Conservation (phyloP, 2,329 filamentous ascomycete genomes). For the Trichoderma sp. region DNA sequence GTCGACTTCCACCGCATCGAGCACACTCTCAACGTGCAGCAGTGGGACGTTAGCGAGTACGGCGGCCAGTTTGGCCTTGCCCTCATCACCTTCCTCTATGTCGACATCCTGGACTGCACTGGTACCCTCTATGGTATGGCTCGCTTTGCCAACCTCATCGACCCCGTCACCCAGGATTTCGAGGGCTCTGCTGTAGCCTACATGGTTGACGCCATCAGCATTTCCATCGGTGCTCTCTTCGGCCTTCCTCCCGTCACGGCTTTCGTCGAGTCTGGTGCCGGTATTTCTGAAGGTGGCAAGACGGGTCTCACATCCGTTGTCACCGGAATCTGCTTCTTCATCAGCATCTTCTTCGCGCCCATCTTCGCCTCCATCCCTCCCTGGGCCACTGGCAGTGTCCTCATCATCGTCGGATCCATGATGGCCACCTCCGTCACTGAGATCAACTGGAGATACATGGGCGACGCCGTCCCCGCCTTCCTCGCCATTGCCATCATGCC, state of each 20-base stretch:
- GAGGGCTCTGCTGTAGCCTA: constrained; percentile 84
- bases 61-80: constrained; percentile 79
- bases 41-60: constrained; percentile 70
- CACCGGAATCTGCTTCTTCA: constrained; percentile 80
- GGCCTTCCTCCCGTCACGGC: constrained; percentile 81
- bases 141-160: constrained; percentile 76
- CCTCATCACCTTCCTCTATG: constrained; percentile 85
- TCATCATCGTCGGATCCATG: constrained; percentile 84
- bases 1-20: constrained; percentile 80
- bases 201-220: constrained; percentile 75
- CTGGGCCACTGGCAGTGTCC: constrained; percentile 87
- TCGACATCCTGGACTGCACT: constrained; percentile 85
- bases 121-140: constrained; percentile 91
- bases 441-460: constrained; percentile 87
- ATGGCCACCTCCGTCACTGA: constrained; percentile 78
- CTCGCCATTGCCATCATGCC: constrained; percentile 84
- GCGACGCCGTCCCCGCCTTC: constrained; percentile 82
- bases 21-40: constrained; percentile 67
- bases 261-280: constrained; percentile 86
- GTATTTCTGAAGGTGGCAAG: constrained; percentile 83
- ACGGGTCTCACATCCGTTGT: constrained; percentile 82
- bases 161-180: constrained; percentile 82
- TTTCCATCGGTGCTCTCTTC: constrained; percentile 77
- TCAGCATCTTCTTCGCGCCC: constrained; percentile 85
- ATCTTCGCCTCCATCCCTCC: constrained; percentile 88